Evolutionary conservation across 208 protist genomes (phyloP), one percentile per base, ranked within the genome.

Genomic region (Leishmania martiniquensis): DNA sequence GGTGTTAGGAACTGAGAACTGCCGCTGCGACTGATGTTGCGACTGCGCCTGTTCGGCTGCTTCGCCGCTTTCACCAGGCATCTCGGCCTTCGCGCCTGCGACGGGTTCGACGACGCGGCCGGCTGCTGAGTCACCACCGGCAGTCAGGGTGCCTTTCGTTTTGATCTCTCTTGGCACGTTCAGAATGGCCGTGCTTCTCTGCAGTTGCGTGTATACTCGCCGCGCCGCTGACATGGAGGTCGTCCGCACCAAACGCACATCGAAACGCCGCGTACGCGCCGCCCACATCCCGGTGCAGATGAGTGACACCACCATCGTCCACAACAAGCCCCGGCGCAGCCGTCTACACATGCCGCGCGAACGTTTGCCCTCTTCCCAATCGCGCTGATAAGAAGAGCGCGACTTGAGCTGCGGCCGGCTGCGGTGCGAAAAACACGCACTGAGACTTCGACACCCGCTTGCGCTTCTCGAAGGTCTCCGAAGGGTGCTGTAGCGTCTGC

Each of bases 111-210:
- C 32, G 49, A 44, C 42, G 20, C 22, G 39, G 25, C 32, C 63
- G 5, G 29, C 68, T 39, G 10, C 29, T 29, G 68, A 9, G 47
- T 34, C 47, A n/a, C 42, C 29, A 10, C 69, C 55, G 4, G 25
- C 44, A 39, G 44, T 65, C 2, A n/a, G 47, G 0, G 32, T 25
- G 20, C 47, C 29, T 49, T 32, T 55, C 1, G 52, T 45, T n/a
- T 34, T 10, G 59, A 84, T 84, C 52, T 84, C 80, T 17, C 45
- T 49, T 25, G 80, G 80, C 29, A 84, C 52, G 52, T 45, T 25
- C 29, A 84, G 67, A 10, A 76, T 39, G 3, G 70, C 34, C 25
- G 80, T 67, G 70, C 69, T 68, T 34, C 49, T 75, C 51, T 73
- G 75, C n/a, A 80, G 34, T 17, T 59, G 49, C 32, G 42, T 20